Evolutionary conservation across 352 stramenopile genomes (phyloP), one percentile per base, ranked within the genome.

Genomic region (Globisporangium solare): DNA sequence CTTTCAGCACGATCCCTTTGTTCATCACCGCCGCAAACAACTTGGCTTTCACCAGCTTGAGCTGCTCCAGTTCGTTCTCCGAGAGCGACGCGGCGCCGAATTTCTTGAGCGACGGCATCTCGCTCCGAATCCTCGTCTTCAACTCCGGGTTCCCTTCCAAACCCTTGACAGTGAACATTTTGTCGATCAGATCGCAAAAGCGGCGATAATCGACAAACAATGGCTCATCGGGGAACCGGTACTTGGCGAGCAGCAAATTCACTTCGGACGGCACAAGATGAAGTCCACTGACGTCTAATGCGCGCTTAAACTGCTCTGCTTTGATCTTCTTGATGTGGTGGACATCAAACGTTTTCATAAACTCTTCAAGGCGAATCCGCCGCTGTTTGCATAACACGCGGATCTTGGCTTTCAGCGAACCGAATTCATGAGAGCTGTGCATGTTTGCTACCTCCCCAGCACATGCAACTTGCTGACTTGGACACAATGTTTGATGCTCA

Each of bases 281-380:
- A 17, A 92, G 53, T 0, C 82, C 84, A 42, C 80, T 92, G 8
- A 88, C 71, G 45, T 94, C 84, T 1, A 94, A 64, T 7, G 84
- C 82, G 14, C 84, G 82, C 54, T 82, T 86, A 63, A 92, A 94
- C 64, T 92, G 84, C 49, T 92, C 82, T 0, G 74, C 61, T 49
- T 78, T 79, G 56, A 94, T 91, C 47, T 88, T 90, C 71, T 94
- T 92, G 11, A 89, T 79, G 60, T 81, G 74, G 56, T 94, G 84
- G 17, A 86, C 58, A 65, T 94, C 84, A 47, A 94, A 94, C 13
- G 84, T 94, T 52, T 89, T 92, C 84, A 94, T 94, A 45, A 94
- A 94, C 60, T 92, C 82, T 66, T 94, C 84, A 4, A 94, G 55
- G 1, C 82, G 84, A 58, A 92, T 87, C 27, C 84, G 80, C 15